These are phyloP conservation scores for Colletotrichum nymphaeae DNA, from an alignment of 2,329 filamentous ascomycete genomes.

Conservation along the genomic window DNA sequence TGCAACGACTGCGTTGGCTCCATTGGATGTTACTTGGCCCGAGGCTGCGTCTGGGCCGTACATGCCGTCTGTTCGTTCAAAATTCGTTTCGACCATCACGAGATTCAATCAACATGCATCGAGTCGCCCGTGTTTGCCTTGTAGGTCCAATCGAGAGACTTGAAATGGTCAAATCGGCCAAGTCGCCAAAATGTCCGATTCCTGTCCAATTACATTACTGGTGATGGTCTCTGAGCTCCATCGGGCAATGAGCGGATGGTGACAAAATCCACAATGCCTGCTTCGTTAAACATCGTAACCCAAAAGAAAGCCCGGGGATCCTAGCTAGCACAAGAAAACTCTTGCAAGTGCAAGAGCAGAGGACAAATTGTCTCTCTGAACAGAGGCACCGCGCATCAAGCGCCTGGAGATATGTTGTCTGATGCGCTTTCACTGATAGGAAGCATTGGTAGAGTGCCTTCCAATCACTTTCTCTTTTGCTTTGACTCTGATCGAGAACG, in stretches of 20 bases:
- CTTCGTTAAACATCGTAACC: neutral
- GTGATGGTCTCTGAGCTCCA: neutral
- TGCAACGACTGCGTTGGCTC: neutral
- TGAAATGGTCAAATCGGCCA: neutral
- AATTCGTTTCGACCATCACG: neutral
- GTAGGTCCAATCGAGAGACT: neutral
- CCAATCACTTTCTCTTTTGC: neutral
- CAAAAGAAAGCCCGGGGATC: neutral
- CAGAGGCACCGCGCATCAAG: neutral
- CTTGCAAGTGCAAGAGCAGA: neutral
- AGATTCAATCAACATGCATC: neutral
- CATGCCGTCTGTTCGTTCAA: neutral
- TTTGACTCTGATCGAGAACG: conserved; percentile 8
- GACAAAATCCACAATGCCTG: neutral
- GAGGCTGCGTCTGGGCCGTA: neutral
- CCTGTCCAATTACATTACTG: neutral
- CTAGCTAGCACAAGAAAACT: neutral
- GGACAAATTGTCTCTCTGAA: too few relatives aligned
- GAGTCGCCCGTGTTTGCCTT: neutral
- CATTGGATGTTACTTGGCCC: neutral
- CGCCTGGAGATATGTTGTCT: neutral
- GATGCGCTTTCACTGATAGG: neutral
- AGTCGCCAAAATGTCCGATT: neutral
- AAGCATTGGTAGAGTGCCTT: neutral
- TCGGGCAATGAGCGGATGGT: neutral